Base-by-base conservation (phyloP, 768 basidiomycete genomes). In the Pilatotrama ljubarskyi region DNA sequence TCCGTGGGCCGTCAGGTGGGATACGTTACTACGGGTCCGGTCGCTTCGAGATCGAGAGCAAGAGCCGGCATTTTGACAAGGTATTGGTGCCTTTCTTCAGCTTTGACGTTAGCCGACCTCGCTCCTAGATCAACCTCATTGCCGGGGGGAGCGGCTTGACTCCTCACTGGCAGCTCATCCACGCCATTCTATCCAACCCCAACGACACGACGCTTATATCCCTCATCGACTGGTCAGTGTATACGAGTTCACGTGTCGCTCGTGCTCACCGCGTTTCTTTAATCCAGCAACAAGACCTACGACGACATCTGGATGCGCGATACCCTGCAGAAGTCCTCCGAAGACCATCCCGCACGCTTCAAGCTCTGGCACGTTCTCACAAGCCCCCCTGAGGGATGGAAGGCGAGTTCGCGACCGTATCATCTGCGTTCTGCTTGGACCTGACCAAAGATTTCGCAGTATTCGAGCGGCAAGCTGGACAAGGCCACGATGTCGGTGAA, bases 131-230 rank as follows among this genome's bases (percentile, higher is more conserved):
- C 58, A 69, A 66, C 47, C 64, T 69, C 14, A 55, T 69, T 7
- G 62, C 65, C 6, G 68, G 68, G 0, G 65, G 68, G 14, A 64
- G 61, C 32, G 68, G 68, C 2, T 18, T 66, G 13, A 69, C 68
- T 0, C 65, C 68, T 5, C 65, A 67, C 55, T 69, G 66, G 65
- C 68, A 69, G 60, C 58, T 69, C 43, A 69, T 69, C 13, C 64
- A 60, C 55, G 57, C 64, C 5, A 62, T 69, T 15, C 52, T 69
- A 24, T 62, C 58, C 9, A 60, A 67, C 50, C 32, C 50, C 5
- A 15, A n/a, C 14, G 68, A 69, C 56, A 10, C 62, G 11, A 69
- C 65, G 5, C 24, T 15, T 17, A 52, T 69, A 22, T 59, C 64
- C n/a, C 48, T 69, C 3, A 62, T 69, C 36, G 64, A 69, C 49